Evolutionary conservation across 176 grass and related monocot genomes (phyloP).

Genomic region (Thalia dealbata): DNA sequence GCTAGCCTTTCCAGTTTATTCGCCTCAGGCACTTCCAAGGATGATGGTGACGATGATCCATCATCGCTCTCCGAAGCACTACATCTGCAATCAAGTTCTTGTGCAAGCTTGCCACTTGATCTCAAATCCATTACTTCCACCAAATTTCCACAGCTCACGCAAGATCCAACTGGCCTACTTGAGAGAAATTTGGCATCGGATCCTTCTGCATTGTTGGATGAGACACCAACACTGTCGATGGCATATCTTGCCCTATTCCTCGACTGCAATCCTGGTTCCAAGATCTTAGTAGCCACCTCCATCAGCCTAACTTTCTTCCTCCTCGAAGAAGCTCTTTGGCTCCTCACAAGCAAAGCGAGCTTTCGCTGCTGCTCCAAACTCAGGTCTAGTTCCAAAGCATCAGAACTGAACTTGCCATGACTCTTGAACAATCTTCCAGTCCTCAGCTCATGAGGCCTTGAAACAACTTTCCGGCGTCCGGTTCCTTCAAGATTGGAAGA

Average conservation of each 20-base stretch:
- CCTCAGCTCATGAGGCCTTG: background rate
- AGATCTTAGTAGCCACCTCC: conserved; percentile 51
- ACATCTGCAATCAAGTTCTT: background rate
- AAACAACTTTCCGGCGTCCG: background rate
- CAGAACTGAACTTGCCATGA: conserved; percentile 1
- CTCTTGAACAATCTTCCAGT: background rate
- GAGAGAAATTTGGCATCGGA: background rate
- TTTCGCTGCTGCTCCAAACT: conserved; percentile 28
- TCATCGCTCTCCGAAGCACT: background rate
- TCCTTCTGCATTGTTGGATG: background rate
- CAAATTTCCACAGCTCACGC: background rate
- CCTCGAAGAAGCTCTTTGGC: conserved; percentile 46
- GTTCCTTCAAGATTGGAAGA: background rate
- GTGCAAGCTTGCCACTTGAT: background rate
- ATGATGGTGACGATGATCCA: background rate
- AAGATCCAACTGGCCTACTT: background rate
- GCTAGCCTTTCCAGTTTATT: background rate
- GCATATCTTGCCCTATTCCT: conserved; percentile 20
- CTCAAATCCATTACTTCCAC: background rate
- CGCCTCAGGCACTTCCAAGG: background rate
- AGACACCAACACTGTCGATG: conserved; percentile 19
- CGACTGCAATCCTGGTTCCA: conserved; percentile 53
- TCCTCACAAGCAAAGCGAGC: conserved; percentile 33
- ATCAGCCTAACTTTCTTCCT: conserved; percentile 51
- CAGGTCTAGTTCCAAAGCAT: conserved; percentile 14